A percentile compares a stretch with the other conserved stretches of the same genome.
Conservation (phyloP, 345 rosid genomes). For the Euphorbia pulcherrima region DNA sequence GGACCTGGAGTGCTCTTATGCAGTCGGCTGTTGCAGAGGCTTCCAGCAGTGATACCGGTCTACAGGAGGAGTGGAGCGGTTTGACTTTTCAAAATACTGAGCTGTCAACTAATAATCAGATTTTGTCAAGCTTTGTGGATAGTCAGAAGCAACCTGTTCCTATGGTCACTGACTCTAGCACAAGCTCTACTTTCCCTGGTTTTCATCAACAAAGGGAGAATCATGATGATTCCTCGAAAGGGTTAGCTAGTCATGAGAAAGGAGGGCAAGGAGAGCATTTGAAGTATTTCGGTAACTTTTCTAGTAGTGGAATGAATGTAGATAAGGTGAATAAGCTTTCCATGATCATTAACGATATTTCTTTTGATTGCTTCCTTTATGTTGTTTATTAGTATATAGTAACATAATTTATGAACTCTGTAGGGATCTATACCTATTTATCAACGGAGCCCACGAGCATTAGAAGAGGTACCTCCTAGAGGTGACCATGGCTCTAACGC, state of each 20-base stretch:
- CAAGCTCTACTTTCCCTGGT: slow-evolving; percentile 34
- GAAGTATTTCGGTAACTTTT: slow-evolving; percentile 23
- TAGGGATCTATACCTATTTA: slow-evolving; percentile 23
- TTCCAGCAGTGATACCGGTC: slow-evolving; percentile 49
- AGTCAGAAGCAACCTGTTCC: slow-evolving; percentile 26
- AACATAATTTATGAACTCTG: slow-evolving; percentile 3
- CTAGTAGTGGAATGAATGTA: slow-evolving; percentile 18
- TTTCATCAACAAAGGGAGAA: slow-evolving; percentile 40
- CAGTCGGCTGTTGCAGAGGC: slow-evolving; percentile 97
- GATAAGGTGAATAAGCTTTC: slow-evolving; percentile 25
- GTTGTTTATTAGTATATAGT: slow-evolving; percentile 6
- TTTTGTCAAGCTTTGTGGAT: slow-evolving; percentile 26
- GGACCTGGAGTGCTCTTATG: slow-evolving; percentile 99
- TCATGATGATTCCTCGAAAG: slow-evolving; percentile 24
- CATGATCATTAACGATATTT: background rate
- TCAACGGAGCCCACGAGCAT: slow-evolving; percentile 17
- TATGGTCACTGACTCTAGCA: background rate
- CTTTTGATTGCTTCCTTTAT: background rate
- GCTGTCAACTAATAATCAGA: slow-evolving; percentile 27
- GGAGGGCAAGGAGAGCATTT: slow-evolving; percentile 26
- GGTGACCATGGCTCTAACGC: slow-evolving; percentile 15
- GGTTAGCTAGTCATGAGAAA: slow-evolving; percentile 19
- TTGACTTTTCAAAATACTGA: slow-evolving; percentile 36
- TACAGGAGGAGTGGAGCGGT: slow-evolving; percentile 62
- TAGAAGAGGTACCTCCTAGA: slow-evolving; percentile 29